These are phyloP conservation scores for Apium graveolens DNA, from an alignment of 129 eudicot genomes.

Conservation along the genomic window DNA sequence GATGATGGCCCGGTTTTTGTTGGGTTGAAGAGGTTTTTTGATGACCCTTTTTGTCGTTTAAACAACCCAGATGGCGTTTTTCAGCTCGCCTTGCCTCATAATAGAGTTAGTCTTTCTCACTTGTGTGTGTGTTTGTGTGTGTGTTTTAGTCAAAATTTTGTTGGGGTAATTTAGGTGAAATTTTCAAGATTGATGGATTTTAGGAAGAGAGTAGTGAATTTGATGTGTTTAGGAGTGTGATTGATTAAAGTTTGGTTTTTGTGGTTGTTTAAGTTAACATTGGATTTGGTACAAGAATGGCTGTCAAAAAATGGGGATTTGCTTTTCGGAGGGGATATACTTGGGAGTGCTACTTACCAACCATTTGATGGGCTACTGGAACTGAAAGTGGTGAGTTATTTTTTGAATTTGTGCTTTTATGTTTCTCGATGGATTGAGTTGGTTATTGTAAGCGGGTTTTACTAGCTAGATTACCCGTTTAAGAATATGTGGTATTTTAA, in stretches of 20 bases:
- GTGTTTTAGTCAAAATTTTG: background rate
- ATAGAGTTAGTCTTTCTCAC: conserved; percentile 29
- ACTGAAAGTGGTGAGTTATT: conserved; percentile 51
- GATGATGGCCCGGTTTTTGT: conserved; percentile 40
- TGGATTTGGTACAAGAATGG: conserved; percentile 89
- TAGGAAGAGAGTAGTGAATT: background rate
- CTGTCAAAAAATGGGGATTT: conserved; percentile 38
- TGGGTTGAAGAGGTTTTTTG: conserved; percentile 39
- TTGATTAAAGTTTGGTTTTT: background rate
- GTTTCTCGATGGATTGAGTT: background rate
- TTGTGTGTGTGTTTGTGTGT: background rate
- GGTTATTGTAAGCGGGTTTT: background rate
- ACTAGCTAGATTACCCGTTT: background rate
- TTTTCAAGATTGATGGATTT: background rate
- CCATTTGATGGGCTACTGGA: conserved; percentile 65
- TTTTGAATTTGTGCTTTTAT: background rate
- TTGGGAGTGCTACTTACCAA: conserved; percentile 55
- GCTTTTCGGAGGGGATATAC: conserved; percentile 32
- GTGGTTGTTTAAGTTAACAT: conserved; percentile 42
- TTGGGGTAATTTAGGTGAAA: background rate
- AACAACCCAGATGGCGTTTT: conserved; percentile 57
- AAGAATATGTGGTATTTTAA: background rate
- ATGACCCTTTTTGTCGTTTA: conserved; percentile 43
- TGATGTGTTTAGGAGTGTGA: background rate
- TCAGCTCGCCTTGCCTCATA: conserved; percentile 67